These are phyloP conservation scores for Trichoderma cornu-damae DNA, from an alignment of 2,329 filamentous ascomycete genomes.

Conservation along the genomic window DNA sequence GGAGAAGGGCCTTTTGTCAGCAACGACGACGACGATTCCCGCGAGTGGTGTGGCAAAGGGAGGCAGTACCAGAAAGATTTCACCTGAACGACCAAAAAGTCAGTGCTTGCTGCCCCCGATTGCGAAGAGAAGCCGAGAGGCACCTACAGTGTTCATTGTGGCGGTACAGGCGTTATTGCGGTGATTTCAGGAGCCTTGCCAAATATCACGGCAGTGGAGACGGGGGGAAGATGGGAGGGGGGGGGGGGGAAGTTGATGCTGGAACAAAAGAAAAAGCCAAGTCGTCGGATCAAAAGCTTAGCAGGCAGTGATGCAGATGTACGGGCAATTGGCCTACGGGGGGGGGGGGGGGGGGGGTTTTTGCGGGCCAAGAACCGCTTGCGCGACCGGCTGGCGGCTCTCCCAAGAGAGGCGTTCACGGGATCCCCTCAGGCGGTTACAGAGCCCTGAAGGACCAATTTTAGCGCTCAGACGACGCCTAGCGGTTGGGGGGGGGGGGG, in stretches of 20 bases:
- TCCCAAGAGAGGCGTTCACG: not conserved
- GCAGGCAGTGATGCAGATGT: slow-evolving; percentile 4
- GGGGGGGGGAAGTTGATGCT: not conserved
- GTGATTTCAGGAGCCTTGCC: not conserved
- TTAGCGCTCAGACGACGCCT: slow-evolving; percentile 10
- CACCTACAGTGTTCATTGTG: slow-evolving; percentile 19
- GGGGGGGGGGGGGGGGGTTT: too few relatives aligned
- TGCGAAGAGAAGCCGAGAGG: not conserved
- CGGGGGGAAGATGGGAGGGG: not conserved
- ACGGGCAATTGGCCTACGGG: not conserved
- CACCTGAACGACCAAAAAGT: slow-evolving; percentile 37
- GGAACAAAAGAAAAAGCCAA: slow-evolving; percentile 6
- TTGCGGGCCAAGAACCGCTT: not conserved
- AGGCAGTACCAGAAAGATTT: slow-evolving; percentile 60
- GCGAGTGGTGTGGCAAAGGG: not conserved
- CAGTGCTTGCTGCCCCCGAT: not conserved
- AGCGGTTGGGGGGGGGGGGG: too few relatives aligned
- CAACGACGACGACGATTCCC: not conserved
- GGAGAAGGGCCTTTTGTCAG: not conserved
- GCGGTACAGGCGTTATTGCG: not conserved
- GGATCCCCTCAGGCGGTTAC: too few relatives aligned
- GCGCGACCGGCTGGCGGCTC: not conserved
- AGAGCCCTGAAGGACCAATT: not conserved
- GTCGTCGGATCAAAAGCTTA: slow-evolving; percentile 12
- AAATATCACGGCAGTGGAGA: slow-evolving; percentile 3